A percentile compares a stretch with the other conserved stretches of the same genome.
phyloP scores from a whole-genome alignment of 2,329 filamentous ascomycete genomes.

The Coleophoma crateriformis region DNA sequence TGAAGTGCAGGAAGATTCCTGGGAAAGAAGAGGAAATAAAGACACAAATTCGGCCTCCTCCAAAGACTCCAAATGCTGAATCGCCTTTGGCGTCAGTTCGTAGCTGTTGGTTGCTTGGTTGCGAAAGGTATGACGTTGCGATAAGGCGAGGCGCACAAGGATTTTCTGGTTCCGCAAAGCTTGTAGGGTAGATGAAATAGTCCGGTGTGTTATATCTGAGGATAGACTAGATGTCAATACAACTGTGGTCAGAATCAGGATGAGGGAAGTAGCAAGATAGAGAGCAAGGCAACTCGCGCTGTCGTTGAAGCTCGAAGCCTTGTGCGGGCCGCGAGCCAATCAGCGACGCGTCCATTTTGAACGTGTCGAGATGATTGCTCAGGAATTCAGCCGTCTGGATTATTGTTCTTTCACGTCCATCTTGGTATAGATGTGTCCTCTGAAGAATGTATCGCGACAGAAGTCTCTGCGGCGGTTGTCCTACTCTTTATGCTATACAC shows the following conservation, averaged over 20 bases:
- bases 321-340: not conserved
- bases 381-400: not conserved
- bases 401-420: too few relatives aligned
- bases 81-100: not conserved
- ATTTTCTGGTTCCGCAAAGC: not conserved
- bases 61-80: not conserved
- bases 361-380: not conserved
- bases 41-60: not conserved
- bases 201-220: not conserved
- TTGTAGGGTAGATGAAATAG: not conserved
- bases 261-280: not conserved
- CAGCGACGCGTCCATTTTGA: not conserved
- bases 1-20: conserved; percentile 42
- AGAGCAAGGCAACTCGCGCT: not conserved
- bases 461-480: too few relatives aligned
- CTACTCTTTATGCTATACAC: too few relatives aligned
- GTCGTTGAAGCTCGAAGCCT: not conserved
- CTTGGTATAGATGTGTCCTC: too few relatives aligned
- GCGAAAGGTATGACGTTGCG: too few relatives aligned
- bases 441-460: too few relatives aligned
- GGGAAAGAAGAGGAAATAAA: conserved; percentile 2
- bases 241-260: too few relatives aligned
- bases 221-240: not conserved
- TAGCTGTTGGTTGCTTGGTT: too few relatives aligned
- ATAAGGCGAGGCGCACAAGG: not conserved